Evolutionary conservation across 495 filamentous ascomycete genomes (phyloP), one percentile per base, ranked within the genome.

Genomic region (Xylaria telfairii): DNA sequence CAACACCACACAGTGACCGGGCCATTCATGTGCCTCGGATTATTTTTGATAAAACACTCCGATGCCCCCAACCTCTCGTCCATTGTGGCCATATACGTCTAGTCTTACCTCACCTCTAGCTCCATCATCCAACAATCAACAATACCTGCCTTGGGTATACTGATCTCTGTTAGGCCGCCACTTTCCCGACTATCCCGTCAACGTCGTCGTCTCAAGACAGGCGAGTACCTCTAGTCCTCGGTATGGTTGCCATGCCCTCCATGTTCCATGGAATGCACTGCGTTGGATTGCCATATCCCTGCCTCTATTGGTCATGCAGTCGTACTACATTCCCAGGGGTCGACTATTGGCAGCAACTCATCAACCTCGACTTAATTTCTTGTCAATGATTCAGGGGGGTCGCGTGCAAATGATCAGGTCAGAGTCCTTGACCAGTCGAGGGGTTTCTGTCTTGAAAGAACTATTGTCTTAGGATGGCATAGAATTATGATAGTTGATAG

Each of bases 11-110:
- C 21, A 34, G 64, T 9, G n/a, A 15, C 64, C n/a, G n/a, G n/a
- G n/a, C n/a, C 64, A 53, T 19, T 54, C 64, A 28, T 54, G 46
- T 54, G 21, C 21, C 47, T 66, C 44, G 62, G 62, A 30, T 51
- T 65, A 65, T 65, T 47, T 30, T 30, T 54, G 10, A 53, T 30
- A n/a, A 66, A n/a, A n/a, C 47, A 28, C 32, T 54, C 64, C 64
- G 64, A 66, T 13, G 47, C 21, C 64, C 34, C 47, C 64, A 47
- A 39, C 34, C 46, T 66, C 47, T 47, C 21, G 15, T 65, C 63
- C 13, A 53, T n/a, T 30, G 15, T 30, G 51, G 51, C 62, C 41
- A 41, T 28, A 13, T 56, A 67, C 37, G 37, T 21, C 66, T 21
- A 46, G 24, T 59, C 44, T 30, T 53, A 21, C 42, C 24, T 19